Base-by-base conservation (phyloP, 2,329 filamentous ascomycete genomes). In the Acephala macrosclerotiorum region DNA sequence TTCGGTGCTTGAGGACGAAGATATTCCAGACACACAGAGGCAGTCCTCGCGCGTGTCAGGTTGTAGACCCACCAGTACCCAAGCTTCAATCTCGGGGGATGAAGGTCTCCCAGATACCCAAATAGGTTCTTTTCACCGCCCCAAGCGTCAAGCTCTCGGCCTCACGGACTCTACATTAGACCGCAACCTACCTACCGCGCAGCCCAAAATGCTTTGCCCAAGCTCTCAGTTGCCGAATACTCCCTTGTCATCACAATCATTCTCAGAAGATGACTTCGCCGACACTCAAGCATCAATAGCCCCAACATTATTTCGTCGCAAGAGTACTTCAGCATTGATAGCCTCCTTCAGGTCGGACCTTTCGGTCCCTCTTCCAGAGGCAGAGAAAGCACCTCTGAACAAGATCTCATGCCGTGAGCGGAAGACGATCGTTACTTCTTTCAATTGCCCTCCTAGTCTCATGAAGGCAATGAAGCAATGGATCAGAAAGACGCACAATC, bases 381-480 rank as follows among this genome's bases (percentile, higher is more conserved):
- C 11, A 29, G 49, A 53, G 22, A 53, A 47, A 26, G 20, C 36
- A 25, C 59, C 65, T 8, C 26, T 45, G 3, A 68, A 71, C 29
- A 68, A 63, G 55, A 5, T 68, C 9, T 53, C 53, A 3, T 63
- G 56, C 42, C 49, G 47, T 33, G 70, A 71, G 40, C 58, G 69
- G n/a, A 69, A 70, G 64, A 61, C 67, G 2, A 65, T 71, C 22
- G 42, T 71, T 14, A 36, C 65, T 2, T 70, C 70, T 7, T 51
- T 63, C 6, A 60, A 16, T 45, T 65, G 67, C 16, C 65, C 67
- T 22, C 18, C 29, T 3, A 53, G 56, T 20, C 35, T 73, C 9
- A 72, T 66, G 16, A 63, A 61, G 22, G 63, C 70, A 26, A 71
- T 72, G 65, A 61, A 61, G 18, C 14, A 63, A 33, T 73, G 71